A percentile compares a stretch with the other conserved stretches of the same genome.
Conservation (phyloP, 192 early-diverging fungal species). For the Dissophora globulifera region DNA sequence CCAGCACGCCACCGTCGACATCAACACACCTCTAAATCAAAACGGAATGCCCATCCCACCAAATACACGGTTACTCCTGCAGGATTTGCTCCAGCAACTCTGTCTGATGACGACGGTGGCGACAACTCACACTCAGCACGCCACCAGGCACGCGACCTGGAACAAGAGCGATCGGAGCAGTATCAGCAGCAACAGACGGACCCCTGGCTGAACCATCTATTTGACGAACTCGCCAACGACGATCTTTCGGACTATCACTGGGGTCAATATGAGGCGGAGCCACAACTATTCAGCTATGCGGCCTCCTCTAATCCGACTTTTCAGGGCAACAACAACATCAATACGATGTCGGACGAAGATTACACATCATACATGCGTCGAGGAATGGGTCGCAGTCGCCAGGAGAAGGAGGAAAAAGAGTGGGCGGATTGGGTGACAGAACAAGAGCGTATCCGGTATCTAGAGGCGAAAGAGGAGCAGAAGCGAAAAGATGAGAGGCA, state of each 20-base stretch:
- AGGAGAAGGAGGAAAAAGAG: conserved; percentile 7
- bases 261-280: conserved; percentile 4
- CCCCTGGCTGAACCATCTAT: conserved; percentile 17
- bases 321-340: no score
- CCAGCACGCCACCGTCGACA: not conserved
- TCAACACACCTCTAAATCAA: not conserved
- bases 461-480: conserved; percentile 1
- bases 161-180: not conserved
- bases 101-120: not conserved
- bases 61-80: conserved; percentile 17
- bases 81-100: conserved; percentile 1
- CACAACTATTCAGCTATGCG: not conserved
- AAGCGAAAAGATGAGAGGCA: conserved; percentile 17
- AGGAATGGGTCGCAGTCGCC: conserved; percentile 19
- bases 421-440: conserved; percentile 36
- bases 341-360: conserved; percentile 17
- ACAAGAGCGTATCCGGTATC: conserved; percentile 18
- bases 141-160: not conserved
- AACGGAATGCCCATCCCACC: not conserved
- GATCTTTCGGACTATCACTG: conserved; percentile 27
- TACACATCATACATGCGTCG: conserved; percentile 35
- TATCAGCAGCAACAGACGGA: not conserved
- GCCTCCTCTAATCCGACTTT: no score
- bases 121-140: not conserved
- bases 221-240: conserved; percentile 34